Evolutionary conservation across 1,139 yeast genomes (phyloP).

Genomic region (Sugiyamaella xylanicola): DNA sequence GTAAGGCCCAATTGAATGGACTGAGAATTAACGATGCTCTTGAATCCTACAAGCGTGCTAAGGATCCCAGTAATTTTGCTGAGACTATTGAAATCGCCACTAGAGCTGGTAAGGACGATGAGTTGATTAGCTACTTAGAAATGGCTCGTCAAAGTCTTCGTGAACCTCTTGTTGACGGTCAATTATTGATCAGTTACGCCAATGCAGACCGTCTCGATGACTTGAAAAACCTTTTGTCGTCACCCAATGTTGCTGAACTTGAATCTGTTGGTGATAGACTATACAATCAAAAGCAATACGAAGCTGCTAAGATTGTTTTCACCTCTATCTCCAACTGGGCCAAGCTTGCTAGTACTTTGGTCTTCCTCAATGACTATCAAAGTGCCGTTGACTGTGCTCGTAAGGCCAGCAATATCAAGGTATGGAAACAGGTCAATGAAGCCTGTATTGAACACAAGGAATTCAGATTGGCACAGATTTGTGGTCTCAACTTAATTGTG

Average conservation of each 20-base stretch:
- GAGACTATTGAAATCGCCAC: slow-evolving; percentile 95
- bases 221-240: slow-evolving; percentile 79
- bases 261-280: slow-evolving; percentile 91
- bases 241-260: slow-evolving; percentile 90
- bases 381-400: slow-evolving; percentile 98
- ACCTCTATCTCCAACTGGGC: slow-evolving; percentile 90
- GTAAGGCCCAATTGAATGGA: slow-evolving; percentile 95
- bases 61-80: slow-evolving; percentile 86
- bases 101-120: slow-evolving; percentile 95
- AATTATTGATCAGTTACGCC: slow-evolving; percentile 85
- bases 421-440: slow-evolving; percentile 96
- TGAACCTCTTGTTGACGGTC: slow-evolving; percentile 92
- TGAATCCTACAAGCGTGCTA: slow-evolving; percentile 77
- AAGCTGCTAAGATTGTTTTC: slow-evolving; percentile 89
- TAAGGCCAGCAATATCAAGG: slow-evolving; percentile 90
- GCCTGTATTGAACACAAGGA: slow-evolving; percentile 96
- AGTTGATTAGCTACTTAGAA: slow-evolving; percentile 77
- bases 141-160: slow-evolving; percentile 95
- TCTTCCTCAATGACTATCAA: slow-evolving; percentile 88
- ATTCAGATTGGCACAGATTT: slow-evolving; percentile 95
- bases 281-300: slow-evolving; percentile 78
- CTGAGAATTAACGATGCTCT: slow-evolving; percentile 91
- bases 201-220: slow-evolving; percentile 73
- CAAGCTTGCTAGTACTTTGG: slow-evolving; percentile 92
- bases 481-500: slow-evolving; percentile 95